Percentiles rank a stretch among this genome's conserved stretches.
Conservation (phyloP, 208 protist species). For the Leishmania tropica region DNA sequence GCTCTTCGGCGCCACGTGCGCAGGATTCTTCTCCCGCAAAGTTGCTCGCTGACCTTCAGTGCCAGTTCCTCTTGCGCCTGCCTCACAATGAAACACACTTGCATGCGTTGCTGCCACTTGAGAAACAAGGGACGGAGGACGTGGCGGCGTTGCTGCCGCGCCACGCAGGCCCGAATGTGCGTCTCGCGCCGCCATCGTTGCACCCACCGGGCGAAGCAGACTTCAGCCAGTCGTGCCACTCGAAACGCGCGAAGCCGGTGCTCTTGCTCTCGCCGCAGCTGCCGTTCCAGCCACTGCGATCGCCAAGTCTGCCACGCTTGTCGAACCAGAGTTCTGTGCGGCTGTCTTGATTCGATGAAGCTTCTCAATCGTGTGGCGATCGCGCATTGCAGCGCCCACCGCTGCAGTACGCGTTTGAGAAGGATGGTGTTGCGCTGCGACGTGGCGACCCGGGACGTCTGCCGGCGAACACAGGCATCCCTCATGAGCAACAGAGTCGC, state of each 20-base stretch:
- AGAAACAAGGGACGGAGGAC: conserved; percentile 16
- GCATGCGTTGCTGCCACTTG: conserved; percentile 15
- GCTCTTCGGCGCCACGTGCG: conserved; percentile 31
- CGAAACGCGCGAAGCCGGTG: conserved; percentile 5
- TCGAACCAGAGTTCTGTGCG: neutral
- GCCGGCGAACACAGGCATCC: neutral
- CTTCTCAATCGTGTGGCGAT: neutral
- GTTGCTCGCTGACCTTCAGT: conserved; percentile 20
- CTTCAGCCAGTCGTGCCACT: neutral
- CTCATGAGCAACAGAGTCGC: conserved; percentile 10
- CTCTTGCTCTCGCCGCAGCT: neutral
- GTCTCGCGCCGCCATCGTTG: conserved; percentile 8
- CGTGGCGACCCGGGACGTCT: neutral
- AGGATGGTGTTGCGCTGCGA: neutral
- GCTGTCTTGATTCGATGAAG: neutral
- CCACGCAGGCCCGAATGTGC: conserved; percentile 1
- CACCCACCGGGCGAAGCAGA: conserved; percentile 14
- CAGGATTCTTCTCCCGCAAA: conserved; percentile 14
- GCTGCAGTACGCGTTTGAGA: neutral
- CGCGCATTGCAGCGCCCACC: neutral
- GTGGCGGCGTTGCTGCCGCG: neutral
- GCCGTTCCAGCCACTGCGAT: neutral
- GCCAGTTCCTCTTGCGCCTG: conserved; percentile 25
- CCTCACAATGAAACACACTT: conserved; percentile 22
- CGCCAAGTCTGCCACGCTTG: conserved; percentile 3